Conservation (phyloP, 352 stramenopile genomes). For the Phytophthora lateralis region DNA sequence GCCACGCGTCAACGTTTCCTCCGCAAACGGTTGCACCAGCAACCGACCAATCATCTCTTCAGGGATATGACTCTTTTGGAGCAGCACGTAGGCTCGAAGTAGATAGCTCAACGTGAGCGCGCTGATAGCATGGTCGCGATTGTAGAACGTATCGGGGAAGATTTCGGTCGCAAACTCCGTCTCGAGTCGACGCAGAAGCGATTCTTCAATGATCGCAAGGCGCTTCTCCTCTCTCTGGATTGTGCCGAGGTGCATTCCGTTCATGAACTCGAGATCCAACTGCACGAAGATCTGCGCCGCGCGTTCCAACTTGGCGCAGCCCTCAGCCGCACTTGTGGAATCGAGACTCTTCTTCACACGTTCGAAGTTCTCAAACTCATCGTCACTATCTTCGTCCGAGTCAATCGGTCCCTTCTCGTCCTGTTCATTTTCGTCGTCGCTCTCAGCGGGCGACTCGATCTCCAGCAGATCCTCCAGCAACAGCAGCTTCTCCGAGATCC, state of each 20-base stretch:
- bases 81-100: slow-evolving; percentile 73
- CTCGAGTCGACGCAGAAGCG: slow-evolving; percentile 71
- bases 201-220: slow-evolving; percentile 71
- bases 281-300: slow-evolving; percentile 77
- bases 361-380: slow-evolving; percentile 81
- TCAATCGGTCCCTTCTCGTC: slow-evolving; percentile 9
- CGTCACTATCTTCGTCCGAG: slow-evolving; percentile 43
- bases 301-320: slow-evolving; percentile 76
- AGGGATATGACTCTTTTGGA: slow-evolving; percentile 76
- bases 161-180: slow-evolving; percentile 88
- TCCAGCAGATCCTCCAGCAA: slow-evolving; percentile 80
- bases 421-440: slow-evolving; percentile 25
- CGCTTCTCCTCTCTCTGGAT: slow-evolving; percentile 83
- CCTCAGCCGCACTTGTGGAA: slow-evolving; percentile 50
- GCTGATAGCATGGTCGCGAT: slow-evolving; percentile 77
- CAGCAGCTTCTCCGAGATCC: slow-evolving; percentile 77
- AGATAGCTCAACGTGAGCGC: slow-evolving; percentile 67
- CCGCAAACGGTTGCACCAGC: slow-evolving; percentile 77
- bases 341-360: slow-evolving; percentile 43
- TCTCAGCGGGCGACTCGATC: slow-evolving; percentile 47
- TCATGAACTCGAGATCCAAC: slow-evolving; percentile 77
- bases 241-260: slow-evolving; percentile 64
- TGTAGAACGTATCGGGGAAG: slow-evolving; percentile 89
- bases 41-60: slow-evolving; percentile 85
- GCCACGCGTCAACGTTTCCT: slow-evolving; percentile 77